Evolutionary conservation across 2,329 filamentous ascomycete species (phyloP).

Genomic region (Elsinoe australis): DNA sequence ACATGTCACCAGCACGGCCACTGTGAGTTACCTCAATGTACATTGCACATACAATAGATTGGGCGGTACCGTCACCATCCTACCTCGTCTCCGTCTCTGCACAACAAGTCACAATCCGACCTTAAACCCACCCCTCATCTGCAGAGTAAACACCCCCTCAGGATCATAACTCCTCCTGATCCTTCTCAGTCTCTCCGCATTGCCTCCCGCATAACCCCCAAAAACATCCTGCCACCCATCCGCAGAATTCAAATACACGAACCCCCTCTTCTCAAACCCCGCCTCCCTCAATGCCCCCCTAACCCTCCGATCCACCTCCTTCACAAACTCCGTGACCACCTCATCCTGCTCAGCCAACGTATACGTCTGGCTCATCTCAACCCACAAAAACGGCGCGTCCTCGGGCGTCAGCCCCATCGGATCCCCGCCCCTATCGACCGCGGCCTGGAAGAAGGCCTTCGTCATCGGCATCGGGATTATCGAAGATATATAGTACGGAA

Average conservation of each 20-base stretch:
- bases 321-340: not conserved
- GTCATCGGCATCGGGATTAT: slow-evolving; percentile 10
- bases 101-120: not conserved
- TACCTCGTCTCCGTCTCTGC: too few relatives aligned
- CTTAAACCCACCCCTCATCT: not conserved
- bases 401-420: slow-evolving; percentile 23
- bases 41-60: too few relatives aligned
- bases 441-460: slow-evolving; percentile 19
- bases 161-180: slow-evolving; percentile 31
- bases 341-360: slow-evolving; percentile 15
- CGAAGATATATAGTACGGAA: not conserved
- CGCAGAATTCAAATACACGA: slow-evolving; percentile 26
- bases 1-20: too few relatives aligned
- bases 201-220: slow-evolving; percentile 27
- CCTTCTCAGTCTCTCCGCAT: slow-evolving; percentile 25
- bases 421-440: slow-evolving; percentile 20
- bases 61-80: too few relatives aligned
- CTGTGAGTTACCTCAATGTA: too few relatives aligned
- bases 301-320: not conserved
- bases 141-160: slow-evolving; percentile 22
- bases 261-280: slow-evolving; percentile 20
- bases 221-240: slow-evolving; percentile 27
- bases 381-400: slow-evolving; percentile 22
- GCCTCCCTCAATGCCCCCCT: slow-evolving; percentile 19
- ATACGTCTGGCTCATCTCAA: slow-evolving; percentile 18